A percentile compares a stretch with the other conserved stretches of the same genome.
phyloP scores from a whole-genome alignment of 225 moss, liverwort and hornwort species.

The Pseudisothecium myosuroides region DNA sequence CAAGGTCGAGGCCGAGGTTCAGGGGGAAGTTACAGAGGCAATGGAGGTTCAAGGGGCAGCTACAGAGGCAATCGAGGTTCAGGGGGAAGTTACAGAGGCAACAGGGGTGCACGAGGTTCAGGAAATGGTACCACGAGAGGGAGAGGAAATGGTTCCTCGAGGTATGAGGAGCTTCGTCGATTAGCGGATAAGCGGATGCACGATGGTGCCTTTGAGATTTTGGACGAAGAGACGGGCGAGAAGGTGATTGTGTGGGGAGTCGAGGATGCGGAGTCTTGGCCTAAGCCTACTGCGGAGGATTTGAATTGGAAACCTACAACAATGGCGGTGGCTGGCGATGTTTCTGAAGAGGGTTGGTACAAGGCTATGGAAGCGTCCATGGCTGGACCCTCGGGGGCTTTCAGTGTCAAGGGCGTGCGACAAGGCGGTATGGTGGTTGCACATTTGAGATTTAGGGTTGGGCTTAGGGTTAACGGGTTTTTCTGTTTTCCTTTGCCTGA shows the following conservation, averaged over 20 bases:
- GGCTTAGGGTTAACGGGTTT: not conserved
- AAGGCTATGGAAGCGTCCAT: slow-evolving; percentile 62
- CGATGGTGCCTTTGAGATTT: slow-evolving; percentile 58
- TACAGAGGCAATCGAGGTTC: not conserved
- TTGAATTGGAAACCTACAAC: slow-evolving; percentile 68
- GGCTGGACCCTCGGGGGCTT: slow-evolving; percentile 47
- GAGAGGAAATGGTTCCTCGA: not conserved
- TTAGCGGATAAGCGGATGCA: slow-evolving; percentile 53
- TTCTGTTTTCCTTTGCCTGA: not conserved
- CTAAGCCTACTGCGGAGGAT: slow-evolving; percentile 54
- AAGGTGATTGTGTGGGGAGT: slow-evolving; percentile 86
- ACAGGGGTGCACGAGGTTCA: not conserved
- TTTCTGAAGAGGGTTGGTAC: slow-evolving; percentile 76
- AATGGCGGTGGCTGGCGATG: slow-evolving; percentile 61
- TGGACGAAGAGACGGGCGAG: slow-evolving; percentile 81
- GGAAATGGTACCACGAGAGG: not conserved
- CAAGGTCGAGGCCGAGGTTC: not conserved
- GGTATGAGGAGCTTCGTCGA: slow-evolving; percentile 34
- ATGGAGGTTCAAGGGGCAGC: not conserved
- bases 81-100: not conserved
- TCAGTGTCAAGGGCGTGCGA: slow-evolving; percentile 71
- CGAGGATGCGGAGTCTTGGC: slow-evolving; percentile 48
- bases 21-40: not conserved
- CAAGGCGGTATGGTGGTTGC: slow-evolving; percentile 35
- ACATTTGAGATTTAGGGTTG: not conserved